phyloP scores from a whole-genome alignment of 805 yeast genomes.

The Schizosaccharomyces lindneri region DNA sequence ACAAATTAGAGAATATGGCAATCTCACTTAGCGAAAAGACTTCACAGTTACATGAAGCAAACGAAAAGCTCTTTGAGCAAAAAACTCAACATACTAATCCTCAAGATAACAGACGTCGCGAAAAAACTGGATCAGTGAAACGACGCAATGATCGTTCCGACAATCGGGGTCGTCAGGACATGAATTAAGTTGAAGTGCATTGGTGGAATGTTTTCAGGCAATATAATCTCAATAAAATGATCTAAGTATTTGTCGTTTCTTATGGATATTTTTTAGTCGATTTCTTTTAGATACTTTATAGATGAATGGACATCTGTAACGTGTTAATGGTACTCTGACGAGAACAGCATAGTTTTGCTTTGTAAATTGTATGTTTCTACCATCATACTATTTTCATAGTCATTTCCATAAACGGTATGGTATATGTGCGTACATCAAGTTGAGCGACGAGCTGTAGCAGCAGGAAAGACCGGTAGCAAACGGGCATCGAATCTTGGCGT shows the following conservation, averaged over 20 bases:
- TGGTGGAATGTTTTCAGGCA: background rate
- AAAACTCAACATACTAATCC: background rate
- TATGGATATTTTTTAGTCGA: background rate
- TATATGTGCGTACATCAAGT: too few relatives aligned
- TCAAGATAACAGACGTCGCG: conserved; percentile 1
- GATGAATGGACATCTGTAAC: background rate
- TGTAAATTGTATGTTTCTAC: too few relatives aligned
- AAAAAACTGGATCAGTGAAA: background rate
- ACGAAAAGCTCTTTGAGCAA: conserved; percentile 23
- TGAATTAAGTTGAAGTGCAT: background rate
- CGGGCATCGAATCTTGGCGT: too few relatives aligned
- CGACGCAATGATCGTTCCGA: background rate
- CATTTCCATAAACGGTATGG: too few relatives aligned
- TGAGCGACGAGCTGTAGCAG: too few relatives aligned
- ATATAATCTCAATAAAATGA: background rate
- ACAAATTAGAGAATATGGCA: conserved; percentile 72
- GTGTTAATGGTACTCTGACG: background rate
- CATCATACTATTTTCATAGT: too few relatives aligned
- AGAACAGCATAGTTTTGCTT: too few relatives aligned
- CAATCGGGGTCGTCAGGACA: background rate
- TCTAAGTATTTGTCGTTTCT: background rate
- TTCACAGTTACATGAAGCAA: conserved; percentile 52
- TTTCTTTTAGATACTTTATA: background rate
- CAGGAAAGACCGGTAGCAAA: too few relatives aligned
- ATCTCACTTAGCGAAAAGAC: conserved; percentile 63